These are phyloP conservation scores for Pharus latifolius DNA, from an alignment of 176 grass and related monocot species.

Conservation along the genomic window DNA sequence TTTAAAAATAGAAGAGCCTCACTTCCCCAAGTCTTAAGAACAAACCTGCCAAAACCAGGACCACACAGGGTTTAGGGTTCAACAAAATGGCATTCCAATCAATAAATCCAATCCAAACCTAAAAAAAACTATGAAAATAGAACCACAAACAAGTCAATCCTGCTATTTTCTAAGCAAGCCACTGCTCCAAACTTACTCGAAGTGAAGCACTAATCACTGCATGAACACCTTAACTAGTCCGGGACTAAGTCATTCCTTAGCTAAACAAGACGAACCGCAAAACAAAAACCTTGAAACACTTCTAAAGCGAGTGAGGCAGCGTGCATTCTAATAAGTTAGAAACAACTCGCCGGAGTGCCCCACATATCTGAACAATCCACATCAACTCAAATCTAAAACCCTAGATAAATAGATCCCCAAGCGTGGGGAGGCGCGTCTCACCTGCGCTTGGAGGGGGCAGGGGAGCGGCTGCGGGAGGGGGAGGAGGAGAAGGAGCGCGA, in stretches of 20 bases:
- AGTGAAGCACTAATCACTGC: neutral
- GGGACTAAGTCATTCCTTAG: too few relatives aligned
- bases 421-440: neutral
- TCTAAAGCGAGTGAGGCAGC: too few relatives aligned
- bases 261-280: neutral
- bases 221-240: too few relatives aligned
- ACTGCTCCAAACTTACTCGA: neutral
- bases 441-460: constrained; percentile 60
- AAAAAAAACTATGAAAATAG: neutral
- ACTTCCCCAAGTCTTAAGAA: neutral
- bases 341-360: neutral
- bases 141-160: neutral
- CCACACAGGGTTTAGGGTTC: neutral
- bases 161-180: neutral
- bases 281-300: neutral
- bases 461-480: constrained; percentile 73
- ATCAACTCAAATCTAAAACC: neutral
- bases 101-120: neutral
- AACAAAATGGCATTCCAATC: neutral
- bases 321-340: neutral
- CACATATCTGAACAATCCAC: neutral
- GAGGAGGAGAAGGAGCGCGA: constrained; percentile 50
- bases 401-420: neutral
- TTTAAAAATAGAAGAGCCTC: neutral
- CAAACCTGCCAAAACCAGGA: neutral